Percentiles rank a stretch among this genome's conserved stretches.
phyloP scores from a whole-genome alignment of 805 yeast species.

The Maudiozyma barnettii region DNA sequence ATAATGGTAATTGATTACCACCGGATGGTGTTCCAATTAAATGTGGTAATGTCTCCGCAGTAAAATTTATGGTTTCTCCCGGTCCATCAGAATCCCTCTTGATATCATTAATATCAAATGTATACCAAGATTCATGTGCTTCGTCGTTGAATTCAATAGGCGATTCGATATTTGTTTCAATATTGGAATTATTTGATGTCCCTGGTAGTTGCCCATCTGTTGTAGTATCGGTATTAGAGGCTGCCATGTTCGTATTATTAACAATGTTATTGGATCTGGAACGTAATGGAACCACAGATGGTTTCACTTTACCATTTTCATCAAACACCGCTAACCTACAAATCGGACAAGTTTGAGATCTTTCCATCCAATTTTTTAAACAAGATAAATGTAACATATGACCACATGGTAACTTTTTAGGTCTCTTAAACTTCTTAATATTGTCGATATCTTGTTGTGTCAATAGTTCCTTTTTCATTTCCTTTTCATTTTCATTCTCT shows the following conservation, averaged over 20 bases:
- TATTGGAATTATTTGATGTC: not conserved
- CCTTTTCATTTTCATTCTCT: not conserved
- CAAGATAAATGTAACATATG: conserved; percentile 88
- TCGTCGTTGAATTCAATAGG: not conserved
- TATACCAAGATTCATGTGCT: not conserved
- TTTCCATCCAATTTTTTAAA: conserved; percentile 83
- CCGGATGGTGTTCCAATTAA: not conserved
- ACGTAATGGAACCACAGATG: conserved; percentile 1
- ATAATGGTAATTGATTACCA: not conserved
- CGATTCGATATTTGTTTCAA: not conserved
- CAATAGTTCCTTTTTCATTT: not conserved
- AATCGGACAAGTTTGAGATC: conserved; percentile 89
- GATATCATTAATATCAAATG: not conserved
- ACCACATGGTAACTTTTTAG: conserved; percentile 73
- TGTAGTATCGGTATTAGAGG: not conserved
- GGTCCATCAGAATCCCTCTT: not conserved
- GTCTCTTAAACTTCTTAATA: conserved; percentile 28
- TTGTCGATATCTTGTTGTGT: conserved; percentile 8
- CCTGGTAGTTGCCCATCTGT: too few relatives aligned
- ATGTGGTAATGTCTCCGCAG: not conserved
- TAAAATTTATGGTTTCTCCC: not conserved
- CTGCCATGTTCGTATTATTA: not conserved
- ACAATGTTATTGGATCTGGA: not conserved
- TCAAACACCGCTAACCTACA: conserved; percentile 66
- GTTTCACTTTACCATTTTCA: conserved; percentile 21